phyloP scores from a whole-genome alignment of 768 basidiomycete species.

The Mycena maculata region DNA sequence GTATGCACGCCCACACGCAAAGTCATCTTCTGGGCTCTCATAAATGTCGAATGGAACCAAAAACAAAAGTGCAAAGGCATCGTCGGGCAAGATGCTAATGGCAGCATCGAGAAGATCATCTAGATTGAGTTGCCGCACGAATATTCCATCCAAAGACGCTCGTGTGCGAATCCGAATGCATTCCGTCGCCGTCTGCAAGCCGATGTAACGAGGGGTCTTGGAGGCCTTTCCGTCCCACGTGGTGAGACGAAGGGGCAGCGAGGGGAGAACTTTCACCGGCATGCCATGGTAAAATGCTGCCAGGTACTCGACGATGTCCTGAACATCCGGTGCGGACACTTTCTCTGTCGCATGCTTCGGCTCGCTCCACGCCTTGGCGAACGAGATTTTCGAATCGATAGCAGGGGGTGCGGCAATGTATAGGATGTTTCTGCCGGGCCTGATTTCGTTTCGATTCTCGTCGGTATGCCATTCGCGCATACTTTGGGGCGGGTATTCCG shows the following conservation, averaged over 20 bases:
- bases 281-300: slow-evolving; percentile 50
- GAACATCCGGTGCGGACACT: slow-evolving; percentile 30
- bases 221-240: slow-evolving; percentile 39
- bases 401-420: slow-evolving; percentile 48
- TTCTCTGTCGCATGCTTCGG: slow-evolving; percentile 23
- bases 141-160: slow-evolving; percentile 40
- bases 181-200: slow-evolving; percentile 45
- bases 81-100: slow-evolving; percentile 46
- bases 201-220: slow-evolving; percentile 42
- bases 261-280: slow-evolving; percentile 40
- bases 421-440: slow-evolving; percentile 39
- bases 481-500: slow-evolving; percentile 49
- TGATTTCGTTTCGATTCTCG: slow-evolving; percentile 48
- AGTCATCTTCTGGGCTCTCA: slow-evolving; percentile 49
- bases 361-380: slow-evolving; percentile 41
- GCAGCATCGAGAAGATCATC: slow-evolving; percentile 52
- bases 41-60: slow-evolving; percentile 51
- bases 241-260: slow-evolving; percentile 37
- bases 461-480: slow-evolving; percentile 43
- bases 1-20: slow-evolving; percentile 54
- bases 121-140: slow-evolving; percentile 48
- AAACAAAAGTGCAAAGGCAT: slow-evolving; percentile 50
- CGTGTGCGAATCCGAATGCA: slow-evolving; percentile 49
- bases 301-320: slow-evolving; percentile 46
- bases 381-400: slow-evolving; percentile 37